Conservation (phyloP, 169 alveolate genomes). For the Cryptosporidium xiaoi region DNA sequence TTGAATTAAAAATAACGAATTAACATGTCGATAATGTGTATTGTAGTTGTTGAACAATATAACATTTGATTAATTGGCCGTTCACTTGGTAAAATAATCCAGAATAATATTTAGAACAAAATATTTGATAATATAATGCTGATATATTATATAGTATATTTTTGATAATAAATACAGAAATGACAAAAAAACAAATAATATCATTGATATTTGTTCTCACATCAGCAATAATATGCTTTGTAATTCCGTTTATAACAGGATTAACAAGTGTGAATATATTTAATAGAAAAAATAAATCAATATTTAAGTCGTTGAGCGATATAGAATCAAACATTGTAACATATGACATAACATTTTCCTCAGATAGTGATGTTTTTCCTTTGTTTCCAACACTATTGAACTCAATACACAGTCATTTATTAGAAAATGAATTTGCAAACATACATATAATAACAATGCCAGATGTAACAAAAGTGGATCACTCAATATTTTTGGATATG, state of each 20-base stretch:
- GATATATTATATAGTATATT: no score
- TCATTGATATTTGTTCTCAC: constrained; percentile 30
- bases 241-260: constrained; percentile 47
- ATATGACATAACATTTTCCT: constrained; percentile 51
- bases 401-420: constrained; percentile 45
- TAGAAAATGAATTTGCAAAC: constrained; percentile 24
- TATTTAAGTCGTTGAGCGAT: constrained; percentile 22
- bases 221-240: constrained; percentile 37
- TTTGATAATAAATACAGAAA: no score
- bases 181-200: constrained; percentile 24
- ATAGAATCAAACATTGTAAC: not conserved
- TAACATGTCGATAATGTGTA: no score
- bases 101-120: no score
- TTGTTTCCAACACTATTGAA: constrained; percentile 60
- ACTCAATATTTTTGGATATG: not conserved
- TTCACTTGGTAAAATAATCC: no score
- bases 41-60: no score
- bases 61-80: no score
- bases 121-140: no score
- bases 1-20: no score
- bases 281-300: constrained; percentile 15
- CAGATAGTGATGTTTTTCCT: constrained; percentile 48
- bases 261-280: constrained; percentile 48
- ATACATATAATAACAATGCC: constrained; percentile 57
- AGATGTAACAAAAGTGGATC: constrained; percentile 43